phyloP scores from a whole-genome alignment of 1,139 yeast species.

The Lodderomyces metapsilosis region DNA sequence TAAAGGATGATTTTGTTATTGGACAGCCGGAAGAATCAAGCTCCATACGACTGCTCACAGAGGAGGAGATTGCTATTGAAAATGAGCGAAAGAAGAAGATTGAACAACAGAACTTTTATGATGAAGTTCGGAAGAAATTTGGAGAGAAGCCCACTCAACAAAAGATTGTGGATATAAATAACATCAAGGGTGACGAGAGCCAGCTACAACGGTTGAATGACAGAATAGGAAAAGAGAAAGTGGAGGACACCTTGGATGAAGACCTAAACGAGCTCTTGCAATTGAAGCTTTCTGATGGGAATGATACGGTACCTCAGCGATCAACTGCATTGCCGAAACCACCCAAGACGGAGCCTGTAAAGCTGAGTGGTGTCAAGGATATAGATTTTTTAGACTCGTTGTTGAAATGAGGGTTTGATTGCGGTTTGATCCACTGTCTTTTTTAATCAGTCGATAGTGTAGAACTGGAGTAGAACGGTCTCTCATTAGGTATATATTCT shows the following conservation, averaged over 20 bases:
- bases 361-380: not conserved
- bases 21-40: conserved; percentile 23
- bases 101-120: conserved; percentile 27
- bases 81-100: conserved; percentile 22
- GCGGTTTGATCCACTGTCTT: no score
- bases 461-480: no score
- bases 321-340: not conserved
- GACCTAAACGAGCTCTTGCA: conserved; percentile 6
- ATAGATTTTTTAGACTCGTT: conserved; percentile 1
- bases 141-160: conserved; percentile 14
- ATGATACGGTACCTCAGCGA: not conserved
- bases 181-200: conserved; percentile 25
- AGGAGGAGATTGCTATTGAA: conserved; percentile 30
- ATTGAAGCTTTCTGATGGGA: not conserved
- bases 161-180: conserved; percentile 40
- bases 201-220: conserved; percentile 29
- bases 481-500: no score
- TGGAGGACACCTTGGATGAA: conserved; percentile 5
- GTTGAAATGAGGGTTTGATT: not conserved
- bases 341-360: not conserved
- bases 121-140: conserved; percentile 31
- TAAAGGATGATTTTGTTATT: conserved; percentile 34
- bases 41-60: conserved; percentile 21
- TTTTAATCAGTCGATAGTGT: no score
- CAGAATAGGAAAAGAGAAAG: conserved; percentile 17